Base-by-base conservation (phyloP, 352 stramenopile genomes). In the Globisporangium splendens region DNA sequence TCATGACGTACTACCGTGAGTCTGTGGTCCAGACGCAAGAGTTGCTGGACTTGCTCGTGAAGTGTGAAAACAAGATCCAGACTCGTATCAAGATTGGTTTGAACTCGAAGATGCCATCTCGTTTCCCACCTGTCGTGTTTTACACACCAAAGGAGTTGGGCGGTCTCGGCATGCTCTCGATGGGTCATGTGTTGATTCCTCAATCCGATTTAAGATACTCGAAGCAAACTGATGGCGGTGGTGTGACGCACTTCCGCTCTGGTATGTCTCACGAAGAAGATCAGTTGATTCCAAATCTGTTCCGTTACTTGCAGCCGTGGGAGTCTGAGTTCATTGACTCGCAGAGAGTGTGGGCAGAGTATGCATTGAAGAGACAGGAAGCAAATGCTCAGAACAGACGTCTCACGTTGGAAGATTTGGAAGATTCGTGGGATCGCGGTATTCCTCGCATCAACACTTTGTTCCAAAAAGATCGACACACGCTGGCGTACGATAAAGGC, bases 11-110 rank as follows among this genome's bases (percentile, higher is more conserved):
- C 73, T 99, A 98, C 71, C 91, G 98, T 31, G 98, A 99, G 73
- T 97, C 97, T 44, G 98, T 99, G 10, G 87, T 99, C 17, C 98
- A 99, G 69, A 99, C 97, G 4, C 96, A 99, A 75, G 97, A 99
- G 69, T 79, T 99, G n/a, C 80, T 99, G 44, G 98, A 99, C 74
- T 70, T 99, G 39, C 79, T 99, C 8, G 98, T 99, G 33, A 99
- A 99, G 76, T 99, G 98, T 68, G 98, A 99, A 68, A 99, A 99
- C 78, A 99, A 99, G 81, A 99, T 99, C 63, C 98, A 99, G 73
- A 99, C 97, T 49, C 88, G 98, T 74, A 99, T 99, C 75, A 99
- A 99, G 84, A 99, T 99, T 60, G 98, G 97, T 7, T 72, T 99
- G 51, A 99, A 99, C 87, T 99, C 93, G 66, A 99, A 99, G 76